Evolutionary conservation across 1,139 yeast species (phyloP), one percentile per base, ranked within the genome.

Genomic region (Hemisphaericaspora xylanilytica): DNA sequence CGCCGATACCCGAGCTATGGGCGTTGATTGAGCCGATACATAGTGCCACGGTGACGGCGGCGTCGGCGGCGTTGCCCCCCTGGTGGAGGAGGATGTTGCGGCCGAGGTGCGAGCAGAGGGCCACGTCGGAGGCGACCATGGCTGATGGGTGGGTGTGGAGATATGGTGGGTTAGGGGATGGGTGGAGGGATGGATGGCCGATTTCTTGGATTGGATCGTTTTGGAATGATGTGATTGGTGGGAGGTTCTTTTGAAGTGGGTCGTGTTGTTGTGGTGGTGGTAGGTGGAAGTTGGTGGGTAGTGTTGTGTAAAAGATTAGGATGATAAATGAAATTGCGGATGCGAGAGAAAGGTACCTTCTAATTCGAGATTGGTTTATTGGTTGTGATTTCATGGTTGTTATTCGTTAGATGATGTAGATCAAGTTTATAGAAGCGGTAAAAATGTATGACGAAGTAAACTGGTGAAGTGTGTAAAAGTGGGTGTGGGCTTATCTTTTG

Each of bases 1-100:
- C 98, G 2, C 98, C 98, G 35, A 90, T 80, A 0, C 98, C 97
- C 3, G 94, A 80, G 35, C 90, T 83, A 55, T 81, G 89, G 44
- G 89, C 81, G 55, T 87, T 86, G 30, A 87, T 64, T 41, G 87
- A 73, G 2, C 97, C 97, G 28, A 92, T 79, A 57, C 98, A 92
- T 20, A 92, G 67, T 0, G 95, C 88, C 14, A 87, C 86, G 0
- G 96, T 85, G 2, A 92, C 82, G 0, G 96, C 88, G 0, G 97
- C 95, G 57, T 92, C 97, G 0, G 95, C 96, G 1, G 97, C 97
- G 44, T 69, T 70, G 37, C 84, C 85, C 4, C 48, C 48, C 13
- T 22, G 8, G 26, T 75, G 74, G 27, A 63, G 52, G 15, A 88
- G 61, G 15, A 88, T 79, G 3, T 72, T 63, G 4, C 73, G 71